phyloP scores from a whole-genome alignment of 1,139 yeast genomes.

The Yamadazyma diospyri region DNA sequence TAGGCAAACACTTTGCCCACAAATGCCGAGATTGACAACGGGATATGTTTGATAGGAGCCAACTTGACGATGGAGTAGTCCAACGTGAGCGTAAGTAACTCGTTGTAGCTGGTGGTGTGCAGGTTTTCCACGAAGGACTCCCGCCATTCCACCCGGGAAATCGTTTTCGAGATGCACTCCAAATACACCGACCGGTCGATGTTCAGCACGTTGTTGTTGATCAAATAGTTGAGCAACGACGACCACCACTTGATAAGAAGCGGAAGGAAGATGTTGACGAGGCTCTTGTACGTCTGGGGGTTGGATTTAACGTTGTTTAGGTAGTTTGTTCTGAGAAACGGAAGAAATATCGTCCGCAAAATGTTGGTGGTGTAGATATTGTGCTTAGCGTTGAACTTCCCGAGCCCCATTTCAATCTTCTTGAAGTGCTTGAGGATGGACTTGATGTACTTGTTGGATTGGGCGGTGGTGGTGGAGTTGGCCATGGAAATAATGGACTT shows the following conservation, averaged over 20 bases:
- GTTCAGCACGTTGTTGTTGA: slow-evolving; percentile 16
- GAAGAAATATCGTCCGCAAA: slow-evolving; percentile 61
- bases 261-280: slow-evolving; percentile 33
- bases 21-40: slow-evolving; percentile 65
- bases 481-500: too few species aligned
- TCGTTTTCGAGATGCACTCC: slow-evolving; percentile 67
- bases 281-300: slow-evolving; percentile 27
- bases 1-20: slow-evolving; percentile 79
- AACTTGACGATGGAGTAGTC: slow-evolving; percentile 50
- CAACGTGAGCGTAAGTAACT: slow-evolving; percentile 49
- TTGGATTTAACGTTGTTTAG: slow-evolving; percentile 19
- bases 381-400: slow-evolving; percentile 48
- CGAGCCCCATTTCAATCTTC: slow-evolving; percentile 40
- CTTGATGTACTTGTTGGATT: slow-evolving; percentile 26
- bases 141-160: slow-evolving; percentile 65
- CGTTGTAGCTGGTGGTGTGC: slow-evolving; percentile 21
- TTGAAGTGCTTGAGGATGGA: slow-evolving; percentile 37
- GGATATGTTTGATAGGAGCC: slow-evolving; percentile 50
- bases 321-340: slow-evolving; percentile 50
- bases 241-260: slow-evolving; percentile 67
- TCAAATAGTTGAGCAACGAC: slow-evolving; percentile 45
- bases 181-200: slow-evolving; percentile 66
- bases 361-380: slow-evolving; percentile 62
- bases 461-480: not conserved
- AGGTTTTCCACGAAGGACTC: slow-evolving; percentile 2